Evolutionary conservation across 768 basidiomycete species (phyloP), one percentile per base, ranked within the genome.

Genomic region (Sistotremastrum niveocremeum): DNA sequence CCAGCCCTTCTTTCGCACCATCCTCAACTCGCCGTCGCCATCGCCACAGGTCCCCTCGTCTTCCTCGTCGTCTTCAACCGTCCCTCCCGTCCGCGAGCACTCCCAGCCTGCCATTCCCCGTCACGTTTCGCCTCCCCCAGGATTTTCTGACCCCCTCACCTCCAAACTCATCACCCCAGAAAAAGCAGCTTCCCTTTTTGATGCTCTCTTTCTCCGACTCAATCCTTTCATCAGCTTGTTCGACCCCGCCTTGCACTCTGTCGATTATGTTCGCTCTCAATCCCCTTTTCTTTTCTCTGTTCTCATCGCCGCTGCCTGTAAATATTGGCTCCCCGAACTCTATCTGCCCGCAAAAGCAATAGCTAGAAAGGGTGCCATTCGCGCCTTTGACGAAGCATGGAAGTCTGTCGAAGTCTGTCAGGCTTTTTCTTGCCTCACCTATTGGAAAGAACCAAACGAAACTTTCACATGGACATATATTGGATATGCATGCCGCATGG

Each of bases 211-310:
- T 64, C 58, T 84, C 46, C 83, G 86, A 49, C 72, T 91, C 44
- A 91, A 91, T 59, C 85, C 88, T 8, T 88, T 90, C 61, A 79
- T 90, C 63, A 85, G 84, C 58, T 69, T 91, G 33, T 88, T 93
- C 58, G 89, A 91, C 65, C 84, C 88, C 35, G 67, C 74, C n/a
- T 65, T 93, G 34, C 90, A 94, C 60, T 80, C 89, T 0, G 71
- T 81, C 42, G 56, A 68, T 34, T 91, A 89, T 60, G 79, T 91
- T 55, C 85, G 90, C 55, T 67, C 71, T 20, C 79, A 75, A 51
- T 90, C 80, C 45, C 79, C 84, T 1, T 78, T 93, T 60, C 71
- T 94, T 46, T 90, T 90, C 65, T 84, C 87, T 12, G 77, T 81
- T 29, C 72, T 93, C 47, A 69, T 90, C 55, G 84, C 86, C 73